Conservation (phyloP, 331 rosid genomes). For the Pyracantha coccinea region DNA sequence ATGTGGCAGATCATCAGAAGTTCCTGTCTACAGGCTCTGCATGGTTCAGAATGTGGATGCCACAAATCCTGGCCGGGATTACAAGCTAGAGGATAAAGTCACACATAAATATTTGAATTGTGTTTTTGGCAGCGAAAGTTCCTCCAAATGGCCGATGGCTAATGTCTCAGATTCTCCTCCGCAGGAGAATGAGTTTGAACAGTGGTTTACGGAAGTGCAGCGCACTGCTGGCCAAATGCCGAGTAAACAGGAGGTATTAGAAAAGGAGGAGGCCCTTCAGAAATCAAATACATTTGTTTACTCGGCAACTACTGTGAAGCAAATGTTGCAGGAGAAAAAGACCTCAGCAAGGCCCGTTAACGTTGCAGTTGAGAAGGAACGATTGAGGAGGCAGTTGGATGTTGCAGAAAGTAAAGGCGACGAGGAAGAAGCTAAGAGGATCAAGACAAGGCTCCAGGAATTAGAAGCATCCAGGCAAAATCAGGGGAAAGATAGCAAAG, state of each 20-base stretch:
- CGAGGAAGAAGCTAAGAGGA: constrained; percentile 33
- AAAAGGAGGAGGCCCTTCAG: constrained; percentile 42
- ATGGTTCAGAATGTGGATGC: constrained; percentile 45
- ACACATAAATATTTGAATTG: constrained; percentile 53
- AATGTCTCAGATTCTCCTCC: constrained; percentile 53
- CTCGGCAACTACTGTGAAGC: constrained; percentile 53
- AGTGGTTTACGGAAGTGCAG: constrained; percentile 42
- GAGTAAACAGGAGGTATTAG: constrained; percentile 30
- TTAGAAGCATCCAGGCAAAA: constrained; percentile 41
- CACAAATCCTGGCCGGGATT: constrained; percentile 22
- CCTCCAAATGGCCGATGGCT: constrained; percentile 39
- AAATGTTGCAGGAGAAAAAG: constrained; percentile 60
- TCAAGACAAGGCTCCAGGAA: constrained; percentile 33
- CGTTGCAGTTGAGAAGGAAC: constrained; percentile 58
- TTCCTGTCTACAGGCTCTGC: constrained; percentile 57
- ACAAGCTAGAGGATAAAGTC: constrained; percentile 46
- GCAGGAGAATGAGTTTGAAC: constrained; percentile 38
- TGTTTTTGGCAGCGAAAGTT: constrained; percentile 52
- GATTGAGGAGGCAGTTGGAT: constrained; percentile 42
- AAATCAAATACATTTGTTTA: constrained; percentile 38
- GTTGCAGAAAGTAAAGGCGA: constrained; percentile 34
- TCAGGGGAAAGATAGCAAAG: constrained; percentile 34
- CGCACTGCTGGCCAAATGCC: constrained; percentile 37
- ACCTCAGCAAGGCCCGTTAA: constrained; percentile 41
- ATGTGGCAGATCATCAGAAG: constrained; percentile 33